Conservation (phyloP, 345 rosid species). For the Populus euphratica region DNA sequence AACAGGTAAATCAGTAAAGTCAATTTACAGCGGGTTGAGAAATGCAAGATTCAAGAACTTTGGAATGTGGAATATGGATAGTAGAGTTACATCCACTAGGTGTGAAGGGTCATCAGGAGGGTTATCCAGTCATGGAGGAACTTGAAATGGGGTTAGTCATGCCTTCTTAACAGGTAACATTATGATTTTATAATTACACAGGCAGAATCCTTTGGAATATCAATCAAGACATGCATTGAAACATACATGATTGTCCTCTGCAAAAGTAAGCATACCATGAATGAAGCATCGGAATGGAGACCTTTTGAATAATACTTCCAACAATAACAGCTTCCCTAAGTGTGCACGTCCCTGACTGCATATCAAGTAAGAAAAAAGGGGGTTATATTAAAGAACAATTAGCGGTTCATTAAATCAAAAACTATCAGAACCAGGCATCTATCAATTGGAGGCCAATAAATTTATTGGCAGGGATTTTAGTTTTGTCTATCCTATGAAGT, state of each 20-base stretch:
- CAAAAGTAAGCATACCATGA: slow-evolving; percentile 57
- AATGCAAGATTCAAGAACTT: neutral
- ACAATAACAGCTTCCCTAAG: slow-evolving; percentile 90
- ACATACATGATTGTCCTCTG: neutral
- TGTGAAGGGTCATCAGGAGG: neutral
- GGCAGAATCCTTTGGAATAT: neutral
- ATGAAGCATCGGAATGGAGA: slow-evolving; percentile 83
- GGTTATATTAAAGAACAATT: neutral
- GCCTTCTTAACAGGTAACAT: neutral
- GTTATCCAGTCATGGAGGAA: neutral
- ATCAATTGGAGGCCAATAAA: neutral
- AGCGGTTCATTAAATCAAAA: neutral
- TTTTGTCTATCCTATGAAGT: neutral
- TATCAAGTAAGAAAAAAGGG: slow-evolving; percentile 3
- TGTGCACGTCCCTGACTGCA: slow-evolving; percentile 92
- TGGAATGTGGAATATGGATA: neutral
- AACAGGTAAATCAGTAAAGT: neutral
- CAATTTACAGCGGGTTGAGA: neutral
- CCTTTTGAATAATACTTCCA: slow-evolving; percentile 81
- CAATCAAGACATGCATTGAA: neutral
- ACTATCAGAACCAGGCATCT: neutral
- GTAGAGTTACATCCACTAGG: neutral
- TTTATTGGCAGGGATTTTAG: neutral
- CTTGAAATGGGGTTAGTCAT: neutral
- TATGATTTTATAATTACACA: neutral